phyloP scores from a whole-genome alignment of 768 basidiomycete species.

The Leccinum truebloodii region DNA sequence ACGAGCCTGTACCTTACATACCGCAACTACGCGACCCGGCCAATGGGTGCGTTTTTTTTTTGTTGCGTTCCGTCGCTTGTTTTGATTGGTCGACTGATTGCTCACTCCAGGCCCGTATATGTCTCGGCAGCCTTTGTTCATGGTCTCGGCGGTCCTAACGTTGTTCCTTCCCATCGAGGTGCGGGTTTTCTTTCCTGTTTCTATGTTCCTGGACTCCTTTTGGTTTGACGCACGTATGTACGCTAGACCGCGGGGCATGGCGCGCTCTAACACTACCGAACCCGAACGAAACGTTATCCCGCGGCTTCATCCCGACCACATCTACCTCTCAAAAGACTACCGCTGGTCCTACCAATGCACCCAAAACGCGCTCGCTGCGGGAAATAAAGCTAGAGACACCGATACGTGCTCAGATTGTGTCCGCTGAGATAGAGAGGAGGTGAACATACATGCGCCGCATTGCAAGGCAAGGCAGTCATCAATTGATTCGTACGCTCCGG shows the following conservation, averaged over 20 bases:
- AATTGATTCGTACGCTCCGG: neutral
- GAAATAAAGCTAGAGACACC: slow-evolving; percentile 96
- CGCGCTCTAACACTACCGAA: slow-evolving; percentile 14
- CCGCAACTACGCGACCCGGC: slow-evolving; percentile 49
- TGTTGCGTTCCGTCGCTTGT: too few species aligned
- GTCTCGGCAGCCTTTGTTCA: slow-evolving; percentile 47
- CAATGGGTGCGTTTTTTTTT: slow-evolving; percentile 34
- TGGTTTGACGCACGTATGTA: neutral
- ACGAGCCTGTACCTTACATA: slow-evolving; percentile 37
- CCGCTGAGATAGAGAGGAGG: too few species aligned
- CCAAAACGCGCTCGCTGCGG: slow-evolving; percentile 71
- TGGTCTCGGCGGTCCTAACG: slow-evolving; percentile 42
- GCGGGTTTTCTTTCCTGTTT: neutral
- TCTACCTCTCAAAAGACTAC: neutral
- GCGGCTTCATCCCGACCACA: too few species aligned
- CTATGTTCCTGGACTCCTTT: neutral
- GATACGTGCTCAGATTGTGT: slow-evolving; percentile 52
- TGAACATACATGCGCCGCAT: neutral
- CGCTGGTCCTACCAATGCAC: slow-evolving; percentile 52
- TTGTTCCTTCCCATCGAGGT: slow-evolving; percentile 52
- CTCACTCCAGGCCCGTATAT: slow-evolving; percentile 41
- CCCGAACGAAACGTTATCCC: too few species aligned
- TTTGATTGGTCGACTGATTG: neutral
- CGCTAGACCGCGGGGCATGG: slow-evolving; percentile 30
- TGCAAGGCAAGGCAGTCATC: slow-evolving; percentile 16